These are phyloP conservation scores for Tillandsia fasciculata DNA, from an alignment of 176 grass and related monocot species.

Conservation along the genomic window DNA sequence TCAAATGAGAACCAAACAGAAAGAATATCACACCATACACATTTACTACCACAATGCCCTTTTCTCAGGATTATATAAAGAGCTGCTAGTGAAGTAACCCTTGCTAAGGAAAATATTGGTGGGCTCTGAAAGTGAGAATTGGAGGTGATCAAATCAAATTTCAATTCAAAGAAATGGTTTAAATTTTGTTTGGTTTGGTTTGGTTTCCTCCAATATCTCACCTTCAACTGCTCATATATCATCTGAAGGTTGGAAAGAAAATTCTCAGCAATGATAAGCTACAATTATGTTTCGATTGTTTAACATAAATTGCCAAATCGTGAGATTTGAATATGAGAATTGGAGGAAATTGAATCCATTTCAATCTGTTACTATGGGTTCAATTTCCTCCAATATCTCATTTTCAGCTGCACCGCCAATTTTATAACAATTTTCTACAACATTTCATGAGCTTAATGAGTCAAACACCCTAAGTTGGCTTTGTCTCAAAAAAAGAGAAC, in stretches of 20 bases:
- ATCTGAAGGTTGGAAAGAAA: too few relatives aligned
- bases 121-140: slow-evolving; percentile 31
- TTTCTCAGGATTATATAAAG: slow-evolving; percentile 3
- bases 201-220: slow-evolving; percentile 10
- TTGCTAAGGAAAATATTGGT: slow-evolving; percentile 11
- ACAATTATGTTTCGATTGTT: background rate
- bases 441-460: too few relatives aligned
- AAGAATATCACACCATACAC: background rate
- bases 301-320: background rate
- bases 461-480: too few relatives aligned
- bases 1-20: background rate
- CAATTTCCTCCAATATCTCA: slow-evolving; percentile 42
- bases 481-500: too few relatives aligned
- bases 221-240: slow-evolving; percentile 1
- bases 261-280: background rate
- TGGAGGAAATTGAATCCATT: slow-evolving; percentile 27
- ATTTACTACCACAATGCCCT: background rate
- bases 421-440: background rate
- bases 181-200: background rate
- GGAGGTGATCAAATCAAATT: slow-evolving; percentile 28
- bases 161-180: background rate
- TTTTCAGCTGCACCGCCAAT: slow-evolving; percentile 2
- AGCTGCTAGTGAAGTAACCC: background rate
- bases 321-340: slow-evolving; percentile 30
- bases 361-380: slow-evolving; percentile 13